These are phyloP conservation scores for Zalaria obscura DNA, from an alignment of 2,329 filamentous ascomycete species.

Conservation along the genomic window DNA sequence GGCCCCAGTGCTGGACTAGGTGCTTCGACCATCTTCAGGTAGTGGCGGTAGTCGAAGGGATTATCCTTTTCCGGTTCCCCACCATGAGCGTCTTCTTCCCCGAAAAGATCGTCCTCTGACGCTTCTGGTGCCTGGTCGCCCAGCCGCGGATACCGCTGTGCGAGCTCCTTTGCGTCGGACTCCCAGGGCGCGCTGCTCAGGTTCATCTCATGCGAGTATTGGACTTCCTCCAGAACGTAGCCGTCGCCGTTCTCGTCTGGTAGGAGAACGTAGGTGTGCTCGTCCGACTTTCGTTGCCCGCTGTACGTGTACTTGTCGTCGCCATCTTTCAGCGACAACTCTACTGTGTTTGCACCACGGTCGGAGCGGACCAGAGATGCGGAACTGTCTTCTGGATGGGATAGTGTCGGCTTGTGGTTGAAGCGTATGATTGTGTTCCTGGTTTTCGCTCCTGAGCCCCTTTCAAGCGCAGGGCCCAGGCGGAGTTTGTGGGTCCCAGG, in stretches of 20 bases:
- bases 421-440: conserved; percentile 21
- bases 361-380: conserved; percentile 8
- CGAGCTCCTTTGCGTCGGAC: conserved; percentile 47
- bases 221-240: conserved; percentile 69
- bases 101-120: conserved; percentile 8
- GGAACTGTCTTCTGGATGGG: conserved; percentile 15
- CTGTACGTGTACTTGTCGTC: conserved; percentile 24
- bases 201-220: conserved; percentile 81
- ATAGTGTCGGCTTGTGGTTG: conserved; percentile 30
- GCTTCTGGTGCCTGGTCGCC: conserved; percentile 11
- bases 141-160: conserved; percentile 49
- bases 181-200: conserved; percentile 55
- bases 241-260: conserved; percentile 62
- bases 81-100: conserved; percentile 18
- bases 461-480: neutral
- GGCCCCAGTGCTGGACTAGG: conserved; percentile 3
- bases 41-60: conserved; percentile 36
- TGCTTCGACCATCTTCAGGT: conserved; percentile 21
- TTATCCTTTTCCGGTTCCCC: conserved; percentile 27
- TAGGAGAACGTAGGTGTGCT: conserved; percentile 65
- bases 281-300: conserved; percentile 31
- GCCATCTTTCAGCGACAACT: conserved; percentile 12
- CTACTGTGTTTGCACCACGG: conserved; percentile 2
- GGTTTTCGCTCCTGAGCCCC: conserved; percentile 15
- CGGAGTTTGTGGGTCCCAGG: neutral